Conservation (phyloP, 257 asterid genomes). For the Solanum neorickii region DNA sequence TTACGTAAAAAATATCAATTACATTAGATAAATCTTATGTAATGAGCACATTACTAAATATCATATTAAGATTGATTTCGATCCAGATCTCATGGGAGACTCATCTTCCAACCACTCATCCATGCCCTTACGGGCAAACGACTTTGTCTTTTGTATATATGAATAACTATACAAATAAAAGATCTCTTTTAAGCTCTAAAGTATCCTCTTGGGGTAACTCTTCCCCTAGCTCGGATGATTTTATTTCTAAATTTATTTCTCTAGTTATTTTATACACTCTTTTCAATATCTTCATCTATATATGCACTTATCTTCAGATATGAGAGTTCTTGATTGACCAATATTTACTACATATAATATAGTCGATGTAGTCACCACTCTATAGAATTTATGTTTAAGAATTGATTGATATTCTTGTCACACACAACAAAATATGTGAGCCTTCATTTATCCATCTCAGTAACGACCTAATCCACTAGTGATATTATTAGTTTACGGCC, state of each 20-base stretch:
- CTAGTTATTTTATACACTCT: neutral
- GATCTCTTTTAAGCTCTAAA: no score
- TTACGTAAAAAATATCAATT: no score
- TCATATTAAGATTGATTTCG: no score
- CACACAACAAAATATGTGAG: neutral
- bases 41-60: neutral
- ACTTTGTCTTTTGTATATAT: neutral
- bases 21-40: fast-evolving
- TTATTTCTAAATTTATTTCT: neutral
- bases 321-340: neutral
- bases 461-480: fast-evolving
- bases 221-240: neutral
- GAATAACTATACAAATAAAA: neutral
- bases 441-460: neutral
- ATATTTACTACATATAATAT: neutral
- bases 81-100: neutral
- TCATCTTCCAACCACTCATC: neutral
- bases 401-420: neutral
- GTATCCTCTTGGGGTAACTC: neutral
- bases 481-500: neutral
- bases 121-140: neutral
- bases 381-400: neutral
- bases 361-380: fast-evolving
- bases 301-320: neutral
- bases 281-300: neutral